Evolutionary conservation across 2,329 filamentous ascomycete species (phyloP), one percentile per base, ranked within the genome.

Genomic region (Blastomyces gilchristii): DNA sequence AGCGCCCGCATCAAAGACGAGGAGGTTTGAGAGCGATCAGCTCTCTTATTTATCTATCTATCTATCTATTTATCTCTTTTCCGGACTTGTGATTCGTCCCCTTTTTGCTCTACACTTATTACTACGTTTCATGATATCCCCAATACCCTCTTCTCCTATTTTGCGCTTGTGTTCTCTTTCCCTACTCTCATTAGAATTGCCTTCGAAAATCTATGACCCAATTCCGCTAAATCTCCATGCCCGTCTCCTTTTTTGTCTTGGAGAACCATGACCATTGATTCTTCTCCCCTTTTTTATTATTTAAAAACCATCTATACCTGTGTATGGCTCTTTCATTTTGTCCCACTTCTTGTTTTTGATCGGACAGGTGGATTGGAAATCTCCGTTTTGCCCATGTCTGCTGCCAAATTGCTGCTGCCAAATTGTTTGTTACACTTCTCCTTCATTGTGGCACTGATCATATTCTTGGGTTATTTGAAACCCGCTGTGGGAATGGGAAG

Each of bases 91-190:
- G 22, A 43, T 50, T 50, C 47, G 47, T n/a, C 11, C 22, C 9
- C n/a, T 49, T 47, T 34, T 34, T 49, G 41, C 25, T 22, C n/a
- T 14, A 57, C 54, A 25, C 43, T 57, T 37, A 25, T 57, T 57
- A n/a, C 39, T 37, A 57, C n/a, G n/a, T 25, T 56, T 57, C 16
- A 56, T 25, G 54, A 57, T 57, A 41, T 57, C 54, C 37, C 54
- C 31, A 41, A 57, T 57, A 41, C 54, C 37, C 34, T 59, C 39
- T 45, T 59, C 31, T 47, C 41, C 39, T 58, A n/a, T 9, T 47
- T 34, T 45, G 28, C 52, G 14, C 34, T 59, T 16, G 25, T 14
- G 18, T 18, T 59, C 41, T 22, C 18, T 57, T 37, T 41, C 22
- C n/a, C 2, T 12, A 22, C 11, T 37, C n/a, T 22, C 52, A 3